Evolutionary conservation across 805 yeast species (phyloP), one percentile per base, ranked within the genome.

Genomic region (Wickerhamiella nectarea): DNA sequence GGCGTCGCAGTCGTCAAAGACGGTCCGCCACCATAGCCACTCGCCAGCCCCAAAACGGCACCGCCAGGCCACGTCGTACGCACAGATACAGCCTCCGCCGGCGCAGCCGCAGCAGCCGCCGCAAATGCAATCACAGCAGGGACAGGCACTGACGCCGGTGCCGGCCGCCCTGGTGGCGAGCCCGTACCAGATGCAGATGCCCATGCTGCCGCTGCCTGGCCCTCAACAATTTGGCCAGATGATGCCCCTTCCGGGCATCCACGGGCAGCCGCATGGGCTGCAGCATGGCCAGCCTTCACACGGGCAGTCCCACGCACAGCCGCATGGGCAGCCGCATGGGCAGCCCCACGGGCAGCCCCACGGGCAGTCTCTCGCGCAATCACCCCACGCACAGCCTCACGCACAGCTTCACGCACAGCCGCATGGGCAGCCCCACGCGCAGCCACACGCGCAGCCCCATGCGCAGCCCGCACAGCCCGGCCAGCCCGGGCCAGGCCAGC

Each of bases 91-190:
- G 36, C 44, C 17, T 7, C 46, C 25, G 37, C 45, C 39, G 15
- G 36, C 35, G 19, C 41, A 26, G 8, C 35, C 10, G 11, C 28
- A 5, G 6, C 43, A 37, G 2, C 43, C 12, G 24, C 50, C 48
- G 44, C 55, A 45, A 18, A 49, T 50, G 38, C 48, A 41, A 22
- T 38, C 40, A 26, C 42, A 36, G 28, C 34, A 34, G 28, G 26
- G 38, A 15, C 41, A 11, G 5, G 26, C 10, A 2, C 43, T 9
- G 37, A 29, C 19, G 18, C 29, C 21, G 26, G n/a, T 14, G n/a
- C 25, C 12, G 17, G 10, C 21, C 6, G 22, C 24, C 10, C 26
- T 18, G 18, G 35, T 14, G 19, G 15, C 21, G 14, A 24, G 11
- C 9, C 15, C 26, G 18, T 14, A n/a, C 35, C 25, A 29, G n/a